phyloP scores from a whole-genome alignment of 768 basidiomycete genomes.

The Macrocybe gigantea region DNA sequence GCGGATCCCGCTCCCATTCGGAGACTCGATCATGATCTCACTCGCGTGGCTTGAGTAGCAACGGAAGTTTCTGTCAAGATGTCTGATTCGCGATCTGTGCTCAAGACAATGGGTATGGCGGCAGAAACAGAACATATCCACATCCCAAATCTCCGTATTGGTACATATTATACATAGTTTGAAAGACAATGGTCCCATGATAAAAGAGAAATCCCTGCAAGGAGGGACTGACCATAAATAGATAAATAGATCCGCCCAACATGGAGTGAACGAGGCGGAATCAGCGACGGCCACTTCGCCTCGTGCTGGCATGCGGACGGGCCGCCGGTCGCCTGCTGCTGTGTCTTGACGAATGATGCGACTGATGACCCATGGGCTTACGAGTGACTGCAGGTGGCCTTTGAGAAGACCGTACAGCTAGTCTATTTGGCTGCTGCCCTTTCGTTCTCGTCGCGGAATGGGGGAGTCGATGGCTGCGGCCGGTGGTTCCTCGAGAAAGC shows the following conservation, averaged over 20 bases:
- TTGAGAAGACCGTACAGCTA: constrained; percentile 7
- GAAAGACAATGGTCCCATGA: too few species aligned
- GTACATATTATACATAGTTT: too few species aligned
- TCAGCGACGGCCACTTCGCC: background rate
- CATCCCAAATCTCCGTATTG: too few species aligned
- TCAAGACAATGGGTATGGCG: too few species aligned
- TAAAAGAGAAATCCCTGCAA: too few species aligned
- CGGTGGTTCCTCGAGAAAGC: constrained; percentile 8
- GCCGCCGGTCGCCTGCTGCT: constrained; percentile 1
- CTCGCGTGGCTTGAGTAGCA: too few species aligned
- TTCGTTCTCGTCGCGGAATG: background rate
- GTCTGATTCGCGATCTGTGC: too few species aligned
- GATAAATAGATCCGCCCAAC: background rate
- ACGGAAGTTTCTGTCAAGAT: too few species aligned
- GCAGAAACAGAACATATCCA: too few species aligned
- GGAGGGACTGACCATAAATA: too few species aligned
- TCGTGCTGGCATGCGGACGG: background rate
- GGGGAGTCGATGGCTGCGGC: constrained; percentile 2
- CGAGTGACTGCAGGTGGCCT: background rate
- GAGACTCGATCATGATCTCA: too few species aligned
- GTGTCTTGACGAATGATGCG: constrained; percentile 3
- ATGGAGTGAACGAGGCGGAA: constrained; percentile 1
- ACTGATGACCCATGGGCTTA: constrained; percentile 4
- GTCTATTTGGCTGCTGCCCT: constrained; percentile 3
- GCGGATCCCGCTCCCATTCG: too few species aligned